Evolutionary conservation across 2,329 filamentous ascomycete genomes (phyloP), one percentile per base, ranked within the genome.

Genomic region (Arthroderma sp.): DNA sequence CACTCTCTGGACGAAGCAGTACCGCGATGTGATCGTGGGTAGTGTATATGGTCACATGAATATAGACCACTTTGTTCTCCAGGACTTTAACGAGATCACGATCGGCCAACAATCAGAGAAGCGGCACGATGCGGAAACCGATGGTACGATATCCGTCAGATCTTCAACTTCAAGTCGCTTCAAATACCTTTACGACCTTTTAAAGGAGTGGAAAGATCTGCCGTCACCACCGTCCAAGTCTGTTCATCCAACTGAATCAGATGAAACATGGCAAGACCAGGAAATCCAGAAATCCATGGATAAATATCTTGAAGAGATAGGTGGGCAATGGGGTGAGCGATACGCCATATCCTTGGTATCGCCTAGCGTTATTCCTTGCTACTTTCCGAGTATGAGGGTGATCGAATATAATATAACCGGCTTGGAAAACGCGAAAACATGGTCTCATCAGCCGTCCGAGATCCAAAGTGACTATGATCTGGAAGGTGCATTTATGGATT

Each of bases 21-120:
- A 87, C 62, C 83, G 91, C 31, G 91, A 98, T 61, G 81, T 98
- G 33, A 73, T 98, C 15, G 73, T 88, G 15, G 79, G 77, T 8
- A 79, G 78, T 28, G 58, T 94, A 4, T 98, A 83, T 57, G 91
- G 89, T 1, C 91, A 98, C 61, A 96, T 98, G 91, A 98, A 98
- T 58, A 84, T 95, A 52, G 91, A 98, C 56, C 91, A 98, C 62
- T 98, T 98, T 63, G 75, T 96, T 57, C 68, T 98, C 10, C 85
- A 94, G 55, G 89, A 96, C 60, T 85, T 80, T 46, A 72, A 83
- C 36, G 76, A 94, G 1, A 72, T 95, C 44, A 73, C 83, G 49
- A 72, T 86, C 40, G 65, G 68, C 28, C 54, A 61, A 2, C 53
- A 61, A 6, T 22, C 15, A 22, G 3, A 1, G 15, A 22, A 22